Evolutionary conservation across 257 asterid genomes (phyloP).

Genomic region (Primulina tabacum): DNA sequence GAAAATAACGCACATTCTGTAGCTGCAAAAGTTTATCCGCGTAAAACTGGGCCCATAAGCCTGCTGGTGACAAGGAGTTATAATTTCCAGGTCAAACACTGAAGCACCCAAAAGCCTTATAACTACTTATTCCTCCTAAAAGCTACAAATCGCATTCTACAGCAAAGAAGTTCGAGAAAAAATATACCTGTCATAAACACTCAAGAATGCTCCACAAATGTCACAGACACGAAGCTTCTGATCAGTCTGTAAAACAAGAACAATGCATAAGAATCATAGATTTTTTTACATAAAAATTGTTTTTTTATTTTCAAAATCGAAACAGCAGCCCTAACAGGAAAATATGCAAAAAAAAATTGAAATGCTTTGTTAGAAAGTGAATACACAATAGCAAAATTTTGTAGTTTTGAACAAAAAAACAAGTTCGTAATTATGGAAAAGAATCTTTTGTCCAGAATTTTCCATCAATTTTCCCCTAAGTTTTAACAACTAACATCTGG

Average conservation of each 20-base stretch:
- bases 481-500: not conserved
- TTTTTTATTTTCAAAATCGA: conserved; percentile 12
- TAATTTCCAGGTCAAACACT: conserved; percentile 73
- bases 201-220: conserved; percentile 65
- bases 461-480: not conserved
- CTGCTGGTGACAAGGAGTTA: conserved; percentile 98
- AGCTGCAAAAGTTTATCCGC: conserved; percentile 96
- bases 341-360: not conserved
- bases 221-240: conserved; percentile 99
- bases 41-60: conserved; percentile 99
- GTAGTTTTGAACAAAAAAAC: not conserved
- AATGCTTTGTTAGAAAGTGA: conserved; percentile 11
- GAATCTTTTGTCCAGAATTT: not conserved
- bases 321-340: conserved; percentile 1
- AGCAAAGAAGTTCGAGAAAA: conserved; percentile 7
- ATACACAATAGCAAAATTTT: not conserved
- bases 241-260: conserved; percentile 66
- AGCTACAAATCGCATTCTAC: conserved; percentile 11
- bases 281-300: not conserved
- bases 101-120: conserved; percentile 51
- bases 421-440: not conserved
- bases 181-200: conserved; percentile 57
- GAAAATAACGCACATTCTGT: conserved; percentile 96
- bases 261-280: conserved; percentile 28
- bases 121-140: conserved; percentile 33